phyloP scores from a whole-genome alignment of 139 green algal species.

The Picochlorum sp. region DNA sequence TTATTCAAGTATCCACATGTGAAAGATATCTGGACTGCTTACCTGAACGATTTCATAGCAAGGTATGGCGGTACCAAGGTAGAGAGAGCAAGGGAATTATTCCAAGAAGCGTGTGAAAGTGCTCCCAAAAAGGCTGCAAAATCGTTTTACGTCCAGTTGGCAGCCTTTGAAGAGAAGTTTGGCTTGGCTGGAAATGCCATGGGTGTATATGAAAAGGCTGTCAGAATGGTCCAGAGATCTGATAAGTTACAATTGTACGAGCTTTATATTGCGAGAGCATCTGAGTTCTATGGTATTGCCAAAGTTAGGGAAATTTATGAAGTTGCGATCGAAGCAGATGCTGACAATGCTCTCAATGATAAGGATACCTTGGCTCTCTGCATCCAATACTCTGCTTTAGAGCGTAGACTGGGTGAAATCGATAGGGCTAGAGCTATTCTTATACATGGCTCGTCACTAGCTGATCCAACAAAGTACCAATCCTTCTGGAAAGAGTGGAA shows the following conservation, averaged over 20 bases:
- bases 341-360: constrained; percentile 56
- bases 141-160: constrained; percentile 71
- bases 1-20: constrained; percentile 97
- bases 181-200: constrained; percentile 84
- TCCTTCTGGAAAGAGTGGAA: constrained; percentile 92
- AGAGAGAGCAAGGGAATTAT: constrained; percentile 92
- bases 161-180: constrained; percentile 84
- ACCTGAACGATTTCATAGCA: constrained; percentile 75
- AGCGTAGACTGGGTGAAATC: constrained; percentile 86
- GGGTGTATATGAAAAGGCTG: constrained; percentile 71
- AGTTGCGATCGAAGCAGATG: constrained; percentile 66
- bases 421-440: constrained; percentile 89
- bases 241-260: constrained; percentile 75
- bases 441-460: constrained; percentile 62
- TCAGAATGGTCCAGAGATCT: constrained; percentile 49
- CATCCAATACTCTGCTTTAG: constrained; percentile 71
- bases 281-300: constrained; percentile 88
- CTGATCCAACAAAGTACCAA: constrained; percentile 35
- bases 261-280: constrained; percentile 75
- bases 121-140: constrained; percentile 44
- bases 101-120: constrained; percentile 67
- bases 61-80: constrained; percentile 85
- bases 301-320: constrained; percentile 95
- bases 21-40: constrained; percentile 87
- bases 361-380: constrained; percentile 68